These are phyloP conservation scores for Fusarium decemcellulare DNA, from an alignment of 2,329 filamentous ascomycete genomes.

Conservation along the genomic window DNA sequence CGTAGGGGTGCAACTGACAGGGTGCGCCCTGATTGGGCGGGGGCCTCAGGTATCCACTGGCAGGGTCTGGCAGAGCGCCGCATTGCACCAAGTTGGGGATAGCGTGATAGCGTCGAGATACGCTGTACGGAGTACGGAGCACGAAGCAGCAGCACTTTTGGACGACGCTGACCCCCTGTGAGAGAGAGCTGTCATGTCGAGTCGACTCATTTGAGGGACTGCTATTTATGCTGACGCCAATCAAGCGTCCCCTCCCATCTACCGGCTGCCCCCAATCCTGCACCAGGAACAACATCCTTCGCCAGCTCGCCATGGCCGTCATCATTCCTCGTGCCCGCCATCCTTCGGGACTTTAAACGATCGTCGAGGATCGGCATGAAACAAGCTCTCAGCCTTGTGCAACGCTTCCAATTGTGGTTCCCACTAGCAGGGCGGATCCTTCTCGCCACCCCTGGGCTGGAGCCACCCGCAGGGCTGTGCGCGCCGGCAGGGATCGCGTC, in stretches of 20 bases:
- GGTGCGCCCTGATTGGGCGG: slow-evolving; percentile 14
- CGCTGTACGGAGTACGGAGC: not conserved
- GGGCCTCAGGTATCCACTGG: not conserved
- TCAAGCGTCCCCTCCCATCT: not conserved
- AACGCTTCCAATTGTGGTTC: not conserved
- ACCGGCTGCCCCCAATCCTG: no score
- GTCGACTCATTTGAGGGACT: not conserved
- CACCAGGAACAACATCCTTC: not conserved
- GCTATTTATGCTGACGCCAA: not conserved
- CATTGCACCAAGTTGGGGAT: slow-evolving; percentile 28
- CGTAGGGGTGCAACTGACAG: slow-evolving; percentile 2
- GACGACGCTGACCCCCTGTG: not conserved
- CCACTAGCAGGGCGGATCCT: not conserved
- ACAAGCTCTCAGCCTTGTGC: slow-evolving; percentile 34
- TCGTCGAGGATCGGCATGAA: slow-evolving; percentile 10
- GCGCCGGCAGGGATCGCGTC: not conserved
- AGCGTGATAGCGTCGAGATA: not conserved
- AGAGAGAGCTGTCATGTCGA: not conserved
- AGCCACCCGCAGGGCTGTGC: slow-evolving; percentile 13
- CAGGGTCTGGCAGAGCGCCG: slow-evolving; percentile 25
- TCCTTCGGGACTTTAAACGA: not conserved
- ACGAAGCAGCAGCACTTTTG: not conserved
- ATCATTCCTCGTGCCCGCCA: no score
- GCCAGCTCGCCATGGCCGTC: no score
- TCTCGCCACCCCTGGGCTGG: not conserved